A percentile compares a stretch with the other conserved stretches of the same genome.
These are phyloP conservation scores for Kandelia obovata DNA, from an alignment of 345 rosid genomes.

Conservation along the genomic window DNA sequence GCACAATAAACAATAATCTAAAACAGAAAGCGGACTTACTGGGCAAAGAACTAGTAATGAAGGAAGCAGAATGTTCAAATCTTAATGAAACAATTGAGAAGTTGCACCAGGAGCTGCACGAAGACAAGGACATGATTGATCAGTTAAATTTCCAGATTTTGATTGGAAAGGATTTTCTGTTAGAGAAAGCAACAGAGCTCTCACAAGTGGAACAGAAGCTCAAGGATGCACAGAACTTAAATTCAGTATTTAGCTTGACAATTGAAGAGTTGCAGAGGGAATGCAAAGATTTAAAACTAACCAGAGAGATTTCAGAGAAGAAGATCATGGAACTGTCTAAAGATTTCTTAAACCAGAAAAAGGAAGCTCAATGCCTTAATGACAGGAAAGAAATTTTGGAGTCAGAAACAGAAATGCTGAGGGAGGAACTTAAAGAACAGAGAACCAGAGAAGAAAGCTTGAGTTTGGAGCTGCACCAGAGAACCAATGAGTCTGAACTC, in stretches of 20 bases:
- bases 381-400: conserved; percentile 50
- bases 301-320: conserved; percentile 40
- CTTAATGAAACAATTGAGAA: conserved; percentile 45
- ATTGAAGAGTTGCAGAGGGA: conserved; percentile 64
- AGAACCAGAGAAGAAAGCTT: conserved; percentile 58
- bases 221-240: conserved; percentile 49
- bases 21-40: conserved; percentile 44
- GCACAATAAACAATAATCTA: conserved; percentile 35
- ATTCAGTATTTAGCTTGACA: conserved; percentile 47
- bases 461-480: conserved; percentile 75
- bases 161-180: conserved; percentile 49
- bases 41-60: conserved; percentile 43
- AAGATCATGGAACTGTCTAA: conserved; percentile 40
- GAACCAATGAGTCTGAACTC: conserved; percentile 67
- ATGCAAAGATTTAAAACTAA: conserved; percentile 43
- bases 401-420: conserved; percentile 37
- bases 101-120: conserved; percentile 50
- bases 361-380: conserved; percentile 47
- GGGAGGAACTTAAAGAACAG: conserved; percentile 46
- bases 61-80: conserved; percentile 44
- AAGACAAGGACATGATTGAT: conserved; percentile 51
- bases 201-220: conserved; percentile 66
- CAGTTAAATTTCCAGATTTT: conserved; percentile 51
- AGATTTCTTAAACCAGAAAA: conserved; percentile 34
- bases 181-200: conserved; percentile 54